phyloP scores from a whole-genome alignment of 2,329 filamentous ascomycete species.

The Xylariaceae sp. region DNA sequence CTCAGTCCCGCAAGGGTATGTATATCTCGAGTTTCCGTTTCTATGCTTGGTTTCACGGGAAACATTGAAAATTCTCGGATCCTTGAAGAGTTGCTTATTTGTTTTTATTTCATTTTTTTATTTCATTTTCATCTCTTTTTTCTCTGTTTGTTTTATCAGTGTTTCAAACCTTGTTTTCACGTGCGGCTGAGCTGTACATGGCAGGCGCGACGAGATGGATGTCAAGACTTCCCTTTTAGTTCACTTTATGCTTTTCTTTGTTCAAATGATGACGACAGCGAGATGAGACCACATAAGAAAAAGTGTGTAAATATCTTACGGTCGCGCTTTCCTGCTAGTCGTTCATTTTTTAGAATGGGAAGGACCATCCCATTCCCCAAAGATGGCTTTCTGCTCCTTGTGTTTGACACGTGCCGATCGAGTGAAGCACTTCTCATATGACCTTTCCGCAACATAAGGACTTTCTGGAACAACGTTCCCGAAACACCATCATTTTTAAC shows the following conservation, averaged over 20 bases:
- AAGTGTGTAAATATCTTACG: background rate
- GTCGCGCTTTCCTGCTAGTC: background rate
- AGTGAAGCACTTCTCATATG: background rate
- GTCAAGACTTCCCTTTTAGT: too few species aligned
- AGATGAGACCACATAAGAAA: background rate
- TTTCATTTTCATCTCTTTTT: too few species aligned
- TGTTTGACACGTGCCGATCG: background rate
- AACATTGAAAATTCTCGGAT: background rate
- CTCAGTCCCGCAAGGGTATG: constrained; percentile 62
- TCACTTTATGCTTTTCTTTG: background rate
- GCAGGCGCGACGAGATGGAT: too few species aligned
- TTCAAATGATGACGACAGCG: background rate
- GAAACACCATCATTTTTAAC: background rate
- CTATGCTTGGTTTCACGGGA: constrained; percentile 1
- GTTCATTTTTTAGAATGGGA: background rate
- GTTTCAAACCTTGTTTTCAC: background rate
- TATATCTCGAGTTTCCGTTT: constrained; percentile 25
- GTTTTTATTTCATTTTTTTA: too few species aligned
- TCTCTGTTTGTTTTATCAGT: too few species aligned
- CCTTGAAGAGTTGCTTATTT: too few species aligned
- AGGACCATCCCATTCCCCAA: background rate
- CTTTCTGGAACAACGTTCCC: constrained; percentile 3
- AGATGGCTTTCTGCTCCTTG: background rate
- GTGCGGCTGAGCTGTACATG: background rate
- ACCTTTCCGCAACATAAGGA: background rate